These are phyloP conservation scores for Pseudotulostoma volvatum DNA, from an alignment of 495 filamentous ascomycete genomes.

Conservation along the genomic window DNA sequence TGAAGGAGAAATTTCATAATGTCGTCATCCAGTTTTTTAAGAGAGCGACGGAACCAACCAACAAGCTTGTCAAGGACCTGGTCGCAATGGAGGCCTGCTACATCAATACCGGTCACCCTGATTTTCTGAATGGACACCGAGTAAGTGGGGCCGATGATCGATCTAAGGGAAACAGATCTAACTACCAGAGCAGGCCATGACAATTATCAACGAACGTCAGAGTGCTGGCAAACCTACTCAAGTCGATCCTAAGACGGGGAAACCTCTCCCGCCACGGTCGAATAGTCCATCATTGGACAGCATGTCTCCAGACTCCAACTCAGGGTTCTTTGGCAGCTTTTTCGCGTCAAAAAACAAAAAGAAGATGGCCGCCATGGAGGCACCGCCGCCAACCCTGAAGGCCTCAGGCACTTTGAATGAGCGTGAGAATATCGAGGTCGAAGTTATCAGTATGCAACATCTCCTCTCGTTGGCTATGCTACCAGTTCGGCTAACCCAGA, in stretches of 20 bases:
- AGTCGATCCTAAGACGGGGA: slow-evolving; percentile 97
- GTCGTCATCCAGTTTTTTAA: slow-evolving; percentile 97
- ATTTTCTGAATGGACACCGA: slow-evolving; percentile 91
- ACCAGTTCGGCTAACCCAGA: slow-evolving; percentile 4
- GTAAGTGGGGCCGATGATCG: slow-evolving; percentile 27
- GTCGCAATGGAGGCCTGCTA: slow-evolving; percentile 94
- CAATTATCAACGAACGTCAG: slow-evolving; percentile 86
- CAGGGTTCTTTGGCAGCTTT: slow-evolving; percentile 93
- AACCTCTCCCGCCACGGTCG: slow-evolving; percentile 67
- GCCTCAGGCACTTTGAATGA: slow-evolving; percentile 84
- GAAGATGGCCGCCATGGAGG: slow-evolving; percentile 98
- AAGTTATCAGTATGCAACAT: slow-evolving; percentile 78
- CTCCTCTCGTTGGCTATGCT: slow-evolving; percentile 1
- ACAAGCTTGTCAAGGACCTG: slow-evolving; percentile 87
- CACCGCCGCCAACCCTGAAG: slow-evolving; percentile 83
- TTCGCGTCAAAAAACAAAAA: slow-evolving; percentile 99
- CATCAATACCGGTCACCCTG: slow-evolving; percentile 96
- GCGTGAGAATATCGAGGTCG: slow-evolving; percentile 84
- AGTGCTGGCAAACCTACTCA: slow-evolving; percentile 70
- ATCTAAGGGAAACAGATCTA: slow-evolving; percentile 2
- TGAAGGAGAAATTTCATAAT: slow-evolving; percentile 93
- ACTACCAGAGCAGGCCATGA: slow-evolving; percentile 54
- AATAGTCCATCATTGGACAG: slow-evolving; percentile 49
- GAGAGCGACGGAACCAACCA: slow-evolving; percentile 91
- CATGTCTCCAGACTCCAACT: slow-evolving; percentile 31